Evolutionary conservation across 208 protist species (phyloP), one percentile per base, ranked within the genome.

Genomic region (Crithidia brevicula): DNA sequence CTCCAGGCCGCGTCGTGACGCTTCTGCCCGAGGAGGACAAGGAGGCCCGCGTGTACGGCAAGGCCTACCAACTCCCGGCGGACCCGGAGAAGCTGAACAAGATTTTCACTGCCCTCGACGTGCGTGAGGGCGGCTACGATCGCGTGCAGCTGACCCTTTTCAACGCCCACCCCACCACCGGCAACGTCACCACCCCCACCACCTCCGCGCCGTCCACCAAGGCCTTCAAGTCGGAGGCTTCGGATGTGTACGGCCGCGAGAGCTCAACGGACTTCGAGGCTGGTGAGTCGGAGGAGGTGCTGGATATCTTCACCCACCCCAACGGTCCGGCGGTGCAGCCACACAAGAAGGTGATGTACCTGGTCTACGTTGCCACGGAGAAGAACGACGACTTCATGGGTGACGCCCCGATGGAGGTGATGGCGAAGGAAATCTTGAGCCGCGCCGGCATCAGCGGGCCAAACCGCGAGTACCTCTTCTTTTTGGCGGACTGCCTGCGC

Each of bases 391-490:
- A 87, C 52, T 95, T 82, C 65, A 52, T 92, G 10, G 89, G 86
- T 15, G 77, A 79, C 23, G 82, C 76, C 4, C 66, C 84, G 31
- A 81, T 88, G 49, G 77, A 89, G 38, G 74, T 50, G 27, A 91
- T 95, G 59, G 91, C 88, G 27, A 61, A 31, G 62, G 72, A 90
- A 43, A 91, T 96, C 28, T 47, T 91, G 25, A 53, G 72, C 20
- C 59, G 72, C 53, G 51, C 36, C 23, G 88, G 88, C 33, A 51
- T 70, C 27, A 92, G 86, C 66, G 91, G 91, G 4, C 66, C 83
- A 9, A 94, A 96, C 72, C 62, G 69, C 33, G 88, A 96, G 66
- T 96, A 96, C 67, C 78, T 96, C 31, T 89, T 89, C 74, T 63
- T 77, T 20, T 74, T 93, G 3, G 86, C 82, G 4, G 76, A 86